These are phyloP conservation scores for Mycena vulgaris DNA, from an alignment of 768 basidiomycete genomes.

Conservation along the genomic window DNA sequence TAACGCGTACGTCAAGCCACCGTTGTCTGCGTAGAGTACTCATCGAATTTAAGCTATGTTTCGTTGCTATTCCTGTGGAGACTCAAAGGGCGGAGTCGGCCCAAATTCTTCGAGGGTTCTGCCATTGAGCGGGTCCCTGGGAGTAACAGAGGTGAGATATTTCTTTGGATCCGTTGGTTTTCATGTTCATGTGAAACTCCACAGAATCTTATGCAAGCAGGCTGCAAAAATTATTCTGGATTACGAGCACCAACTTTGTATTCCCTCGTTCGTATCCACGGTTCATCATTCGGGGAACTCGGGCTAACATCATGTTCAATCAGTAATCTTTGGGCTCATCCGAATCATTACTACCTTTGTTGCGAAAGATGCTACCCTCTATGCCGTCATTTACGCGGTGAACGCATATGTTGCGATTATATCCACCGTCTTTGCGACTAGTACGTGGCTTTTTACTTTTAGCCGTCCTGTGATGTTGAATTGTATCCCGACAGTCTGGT, in stretches of 20 bases:
- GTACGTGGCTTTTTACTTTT: background rate
- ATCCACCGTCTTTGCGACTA: constrained; percentile 7
- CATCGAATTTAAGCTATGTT: background rate
- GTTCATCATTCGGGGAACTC: background rate
- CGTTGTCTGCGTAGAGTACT: background rate
- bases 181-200: background rate
- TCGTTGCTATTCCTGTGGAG: constrained; percentile 8
- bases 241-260: constrained; percentile 32
- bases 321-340: constrained; percentile 11
- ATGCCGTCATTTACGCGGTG: background rate
- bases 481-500: background rate
- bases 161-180: background rate
- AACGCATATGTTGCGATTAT: constrained; percentile 17
- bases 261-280: constrained; percentile 18
- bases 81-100: background rate
- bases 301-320: background rate
- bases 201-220: constrained; percentile 6
- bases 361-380: background rate
- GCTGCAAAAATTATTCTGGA: constrained; percentile 34
- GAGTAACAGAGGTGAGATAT: background rate
- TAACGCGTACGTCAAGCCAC: background rate
- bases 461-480: too few relatives aligned
- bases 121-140: background rate
- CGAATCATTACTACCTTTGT: constrained; percentile 8
- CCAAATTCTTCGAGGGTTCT: background rate